Evolutionary conservation across 805 yeast genomes (phyloP), one percentile per base, ranked within the genome.

Genomic region (Zygoascus bituminiphila): DNA sequence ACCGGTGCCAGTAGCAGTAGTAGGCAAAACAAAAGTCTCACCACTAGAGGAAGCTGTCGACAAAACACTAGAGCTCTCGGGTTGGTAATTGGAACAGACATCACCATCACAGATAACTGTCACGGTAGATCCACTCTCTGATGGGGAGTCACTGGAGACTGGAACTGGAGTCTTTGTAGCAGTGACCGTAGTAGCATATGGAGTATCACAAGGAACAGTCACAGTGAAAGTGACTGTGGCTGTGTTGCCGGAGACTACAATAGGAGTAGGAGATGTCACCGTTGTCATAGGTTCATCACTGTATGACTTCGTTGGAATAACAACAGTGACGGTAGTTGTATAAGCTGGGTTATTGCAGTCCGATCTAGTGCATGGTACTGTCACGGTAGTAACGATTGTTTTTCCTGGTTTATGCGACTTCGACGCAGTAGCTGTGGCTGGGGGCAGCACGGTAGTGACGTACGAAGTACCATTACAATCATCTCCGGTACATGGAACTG

Each of bases 331-430:
- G 42, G 53, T 23, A 39, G 50, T 39, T 10, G 56, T 47, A 3
- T 48, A 46, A 33, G 40, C 45, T 19, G 31, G 39, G 17, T 5
- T 25, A 21, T 17, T 5, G 31, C 51, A 20, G 38, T 35, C n/a
- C 6, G 47, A 12, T 2, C 47, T 49, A 2, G 57, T 44, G 47
- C 59, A 56, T 17, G 56, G 51, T 21, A 50, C 36, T 4, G 48
- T 40, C 12, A 47, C 41, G 2, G 51, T 47, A 4, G 51, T 48
- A 24, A 21, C 9, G 21, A 31, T 19, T 5, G 15, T 17, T 19
- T 37, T 37, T 8, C 41, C 21, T 8, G 7, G 29, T 25, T 25
- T 25, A 10, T 25, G 29, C 29, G 29, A 25, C 29, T 7, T 25
- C 7, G 29, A 25, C 38, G 21, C 19, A 5, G 44, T 20, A 38